Conservation (phyloP, 2,329 filamentous ascomycete species). For the Diplodia intermedia region DNA sequence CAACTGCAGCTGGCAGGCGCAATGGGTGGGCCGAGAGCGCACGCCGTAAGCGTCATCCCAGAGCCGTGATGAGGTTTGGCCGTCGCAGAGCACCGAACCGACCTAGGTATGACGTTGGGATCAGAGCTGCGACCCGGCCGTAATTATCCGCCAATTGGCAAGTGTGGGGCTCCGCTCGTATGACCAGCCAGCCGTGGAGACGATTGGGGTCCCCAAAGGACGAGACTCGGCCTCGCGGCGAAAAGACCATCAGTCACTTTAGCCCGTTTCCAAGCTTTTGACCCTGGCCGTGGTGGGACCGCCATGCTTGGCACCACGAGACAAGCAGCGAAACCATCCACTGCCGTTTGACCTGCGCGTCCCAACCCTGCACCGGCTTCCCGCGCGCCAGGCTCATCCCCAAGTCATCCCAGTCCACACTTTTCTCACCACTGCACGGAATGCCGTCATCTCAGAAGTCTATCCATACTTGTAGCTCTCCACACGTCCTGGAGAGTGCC, state of each 20-base stretch:
- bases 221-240: constrained; percentile 9
- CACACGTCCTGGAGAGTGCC: neutral
- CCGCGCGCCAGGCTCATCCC: too few relatives aligned
- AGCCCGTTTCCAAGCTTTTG: neutral
- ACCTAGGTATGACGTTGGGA: constrained; percentile 13
- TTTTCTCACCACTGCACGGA: constrained; percentile 15
- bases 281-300: neutral
- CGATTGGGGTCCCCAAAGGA: neutral
- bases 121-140: constrained; percentile 5
- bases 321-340: neutral
- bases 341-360: too few relatives aligned
- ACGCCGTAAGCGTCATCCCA: neutral
- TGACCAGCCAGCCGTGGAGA: neutral
- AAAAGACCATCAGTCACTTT: neutral
- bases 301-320: neutral
- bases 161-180: constrained; percentile 25
- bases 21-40: neutral
- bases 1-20: neutral
- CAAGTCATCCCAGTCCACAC: too few relatives aligned
- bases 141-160: constrained; percentile 29
- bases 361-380: too few relatives aligned
- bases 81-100: neutral
- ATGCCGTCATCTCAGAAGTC: constrained; percentile 25
- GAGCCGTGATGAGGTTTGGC: neutral
- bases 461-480: constrained; percentile 29